Percentiles rank a stretch among this genome's conserved stretches.
Conservation (phyloP, 352 stramenopile species). For the Blastocystis sp. region DNA sequence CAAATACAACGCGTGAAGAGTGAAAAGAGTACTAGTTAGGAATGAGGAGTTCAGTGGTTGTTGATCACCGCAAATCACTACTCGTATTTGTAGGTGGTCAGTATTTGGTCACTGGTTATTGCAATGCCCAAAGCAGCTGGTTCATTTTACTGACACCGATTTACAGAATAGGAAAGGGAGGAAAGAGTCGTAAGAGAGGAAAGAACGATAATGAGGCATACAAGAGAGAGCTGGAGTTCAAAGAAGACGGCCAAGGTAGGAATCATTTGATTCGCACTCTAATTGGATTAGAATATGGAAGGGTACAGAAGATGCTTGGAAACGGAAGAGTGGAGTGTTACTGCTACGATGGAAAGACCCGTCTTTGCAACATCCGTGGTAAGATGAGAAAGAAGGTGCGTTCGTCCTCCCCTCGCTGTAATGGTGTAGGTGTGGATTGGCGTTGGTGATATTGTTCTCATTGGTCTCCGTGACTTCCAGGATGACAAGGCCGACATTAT, state of each 20-base stretch:
- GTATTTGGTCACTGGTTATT: conserved; percentile 11
- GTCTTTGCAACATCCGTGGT: conserved; percentile 82
- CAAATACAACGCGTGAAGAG: too few species aligned
- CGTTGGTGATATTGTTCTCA: conserved; percentile 94
- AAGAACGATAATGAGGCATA: conserved; percentile 98
- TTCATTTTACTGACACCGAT: not conserved
- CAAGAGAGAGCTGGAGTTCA: conserved; percentile 98
- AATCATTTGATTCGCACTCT: conserved; percentile 48
- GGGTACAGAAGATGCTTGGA: conserved; percentile 74
- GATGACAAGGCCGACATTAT: conserved; percentile 99
- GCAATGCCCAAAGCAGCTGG: conserved; percentile 38
- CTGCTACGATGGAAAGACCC: conserved; percentile 84
- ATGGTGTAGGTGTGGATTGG: conserved; percentile 61
- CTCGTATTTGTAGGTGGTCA: not conserved
- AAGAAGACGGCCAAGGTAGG: conserved; percentile 93
- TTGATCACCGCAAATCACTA: not conserved
- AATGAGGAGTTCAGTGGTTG: not conserved
- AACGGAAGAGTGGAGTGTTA: conserved; percentile 84
- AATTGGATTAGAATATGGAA: conserved; percentile 71
- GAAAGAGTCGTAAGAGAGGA: conserved; percentile 92
- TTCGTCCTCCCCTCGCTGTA: not conserved
- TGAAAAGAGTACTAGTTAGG: too few species aligned
- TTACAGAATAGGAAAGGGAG: conserved; percentile 84
- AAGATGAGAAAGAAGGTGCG: conserved; percentile 87
- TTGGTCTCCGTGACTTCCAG: conserved; percentile 97